Evolutionary conservation across 2,329 filamentous ascomycete species (phyloP), one percentile per base, ranked within the genome.

Genomic region (Pseudogymnoascus sp.): DNA sequence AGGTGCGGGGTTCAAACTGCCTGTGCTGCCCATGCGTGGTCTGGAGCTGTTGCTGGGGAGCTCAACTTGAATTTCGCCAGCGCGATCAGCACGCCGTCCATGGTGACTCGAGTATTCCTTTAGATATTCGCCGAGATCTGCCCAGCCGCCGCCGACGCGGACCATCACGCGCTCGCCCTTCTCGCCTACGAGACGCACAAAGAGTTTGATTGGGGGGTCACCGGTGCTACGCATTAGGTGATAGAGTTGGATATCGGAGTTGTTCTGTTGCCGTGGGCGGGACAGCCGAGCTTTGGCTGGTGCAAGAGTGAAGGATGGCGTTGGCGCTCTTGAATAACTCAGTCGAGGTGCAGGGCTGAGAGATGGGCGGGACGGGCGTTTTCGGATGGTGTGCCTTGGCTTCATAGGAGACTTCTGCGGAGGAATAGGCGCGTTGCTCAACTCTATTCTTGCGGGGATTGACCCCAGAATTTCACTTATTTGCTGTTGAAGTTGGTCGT

Each of bases 91-190:
- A 42, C 84, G 86, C n/a, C 90, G 87, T 44, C 90, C 90, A 72
- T 99, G 94, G 72, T 99, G 94, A 63, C 87, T 86, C 6, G 92
- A 92, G 70, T 97, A 99, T 73, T 96, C 91, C 68, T 92, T 89
- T 42, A 99, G 81, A 71, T 97, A 99, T 74, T 97, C 94, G 38
- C 90, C 93, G 17, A 99, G 79, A 74, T 99, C 94, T 12, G 92
- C 92, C 94, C 94, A 99, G n/a, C 94, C 94, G 63, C 94, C 94
- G 10, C 94, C 94, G 10, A 99, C 93, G 36, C 94, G 89, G 6
- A 99, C 94, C 94, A 99, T 97, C 65, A 97, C 92, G 60, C 94
- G 86, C 74, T 97, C 92, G 13, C 90, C 91, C 62, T 86, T 82
- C 73, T 96, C 92, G 59, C 94, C 94, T 2, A 99, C 92, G 1